These are phyloP conservation scores for Pilaira anomala DNA, from an alignment of 192 early-diverging fungal species.

Conservation along the genomic window DNA sequence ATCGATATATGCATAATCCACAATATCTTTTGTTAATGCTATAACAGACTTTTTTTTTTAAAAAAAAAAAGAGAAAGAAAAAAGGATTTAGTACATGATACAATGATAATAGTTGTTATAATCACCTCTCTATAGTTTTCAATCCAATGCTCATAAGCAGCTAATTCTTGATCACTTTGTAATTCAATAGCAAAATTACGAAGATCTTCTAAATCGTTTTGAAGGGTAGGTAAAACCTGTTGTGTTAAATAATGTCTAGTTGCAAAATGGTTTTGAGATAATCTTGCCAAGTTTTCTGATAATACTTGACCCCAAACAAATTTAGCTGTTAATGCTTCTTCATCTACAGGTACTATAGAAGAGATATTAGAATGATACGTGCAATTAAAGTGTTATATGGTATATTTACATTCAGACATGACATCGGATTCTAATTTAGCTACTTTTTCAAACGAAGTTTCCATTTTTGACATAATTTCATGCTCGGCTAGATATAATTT, in stretches of 20 bases:
- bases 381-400: too few species aligned
- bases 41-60: constrained; percentile 12
- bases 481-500: constrained; percentile 13
- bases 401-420: constrained; percentile 38
- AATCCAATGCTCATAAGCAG: background rate
- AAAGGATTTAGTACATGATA: too few species aligned
- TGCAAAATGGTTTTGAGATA: constrained; percentile 63
- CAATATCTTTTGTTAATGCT: constrained; percentile 34
- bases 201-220: constrained; percentile 47
- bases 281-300: constrained; percentile 58
- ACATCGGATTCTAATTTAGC: constrained; percentile 49
- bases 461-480: constrained; percentile 31
- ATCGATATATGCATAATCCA: constrained; percentile 47
- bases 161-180: background rate
- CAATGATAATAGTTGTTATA: background rate
- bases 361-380: background rate
- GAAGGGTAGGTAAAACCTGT: constrained; percentile 52
- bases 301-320: constrained; percentile 64
- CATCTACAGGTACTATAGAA: constrained; percentile 36
- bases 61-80: too few species aligned
- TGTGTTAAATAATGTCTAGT: constrained; percentile 57
- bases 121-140: background rate
- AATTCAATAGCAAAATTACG: constrained; percentile 21
- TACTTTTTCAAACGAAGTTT: constrained; percentile 46
- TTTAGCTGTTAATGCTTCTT: constrained; percentile 51